These are phyloP conservation scores for Alternaria atra DNA, from an alignment of 2,329 filamentous ascomycete species.

Conservation along the genomic window DNA sequence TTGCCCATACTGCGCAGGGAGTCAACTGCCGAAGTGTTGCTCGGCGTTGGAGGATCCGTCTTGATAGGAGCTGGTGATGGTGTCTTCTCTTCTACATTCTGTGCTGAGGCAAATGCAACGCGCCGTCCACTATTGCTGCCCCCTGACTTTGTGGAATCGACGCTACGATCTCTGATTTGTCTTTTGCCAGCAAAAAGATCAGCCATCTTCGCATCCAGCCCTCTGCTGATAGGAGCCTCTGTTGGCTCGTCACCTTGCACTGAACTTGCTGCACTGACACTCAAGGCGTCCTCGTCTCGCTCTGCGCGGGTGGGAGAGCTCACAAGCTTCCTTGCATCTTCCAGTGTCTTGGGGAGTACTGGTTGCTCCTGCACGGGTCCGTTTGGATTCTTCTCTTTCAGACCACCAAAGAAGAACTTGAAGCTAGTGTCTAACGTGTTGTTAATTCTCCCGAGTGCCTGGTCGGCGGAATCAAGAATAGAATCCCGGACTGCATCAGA, in stretches of 20 bases:
- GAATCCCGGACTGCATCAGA: slow-evolving; percentile 78
- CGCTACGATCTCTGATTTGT: slow-evolving; percentile 73
- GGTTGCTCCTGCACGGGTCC: slow-evolving; percentile 46
- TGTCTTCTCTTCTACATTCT: slow-evolving; percentile 36
- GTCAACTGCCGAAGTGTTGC: slow-evolving; percentile 72
- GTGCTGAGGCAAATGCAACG: slow-evolving; percentile 56
- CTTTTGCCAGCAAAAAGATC: slow-evolving; percentile 75
- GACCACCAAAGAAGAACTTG: slow-evolving; percentile 87
- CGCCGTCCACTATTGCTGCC: slow-evolving; percentile 69
- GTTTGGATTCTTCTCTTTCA: slow-evolving; percentile 71
- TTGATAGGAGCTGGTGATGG: slow-evolving; percentile 31
- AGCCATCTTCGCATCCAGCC: slow-evolving; percentile 68
- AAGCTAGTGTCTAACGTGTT: slow-evolving; percentile 91
- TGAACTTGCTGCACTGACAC: slow-evolving; percentile 62
- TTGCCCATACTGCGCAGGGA: slow-evolving; percentile 83
- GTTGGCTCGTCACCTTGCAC: slow-evolving; percentile 55
- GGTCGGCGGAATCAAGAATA: slow-evolving; percentile 83
- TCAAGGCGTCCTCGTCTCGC: slow-evolving; percentile 61
- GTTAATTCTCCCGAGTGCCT: slow-evolving; percentile 90
- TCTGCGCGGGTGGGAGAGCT: slow-evolving; percentile 68
- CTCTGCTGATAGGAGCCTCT: slow-evolving; percentile 36
- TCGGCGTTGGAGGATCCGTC: slow-evolving; percentile 35
- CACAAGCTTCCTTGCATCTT: slow-evolving; percentile 90
- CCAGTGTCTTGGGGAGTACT: slow-evolving; percentile 84
- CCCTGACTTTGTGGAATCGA: slow-evolving; percentile 74